Percentiles rank a stretch among this genome's conserved stretches.
These are phyloP conservation scores for Cordyceps cateniannulata DNA, from an alignment of 2,329 filamentous ascomycete species.

Conservation along the genomic window DNA sequence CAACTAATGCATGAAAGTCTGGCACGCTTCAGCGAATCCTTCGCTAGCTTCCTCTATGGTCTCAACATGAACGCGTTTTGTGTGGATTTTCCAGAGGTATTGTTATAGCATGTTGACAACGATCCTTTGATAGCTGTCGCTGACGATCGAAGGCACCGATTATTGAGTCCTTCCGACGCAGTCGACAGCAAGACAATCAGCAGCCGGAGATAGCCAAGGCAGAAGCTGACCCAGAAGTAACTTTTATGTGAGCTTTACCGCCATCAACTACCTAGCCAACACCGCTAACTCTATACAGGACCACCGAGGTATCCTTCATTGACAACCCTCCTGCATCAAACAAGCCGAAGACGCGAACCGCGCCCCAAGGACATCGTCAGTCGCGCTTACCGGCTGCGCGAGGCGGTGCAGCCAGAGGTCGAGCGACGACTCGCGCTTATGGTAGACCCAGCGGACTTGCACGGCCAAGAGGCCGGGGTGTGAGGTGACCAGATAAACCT, in stretches of 20 bases:
- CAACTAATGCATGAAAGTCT: constrained; percentile 96
- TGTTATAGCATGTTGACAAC: constrained; percentile 8
- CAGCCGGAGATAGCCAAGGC: constrained; percentile 20
- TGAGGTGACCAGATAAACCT: constrained; percentile 30
- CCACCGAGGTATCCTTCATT: constrained; percentile 85
- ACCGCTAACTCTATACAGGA: constrained; percentile 46
- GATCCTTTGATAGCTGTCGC: neutral
- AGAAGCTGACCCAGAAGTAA: constrained; percentile 61
- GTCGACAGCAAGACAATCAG: constrained; percentile 51
- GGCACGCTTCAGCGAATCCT: constrained; percentile 89
- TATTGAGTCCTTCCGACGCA: constrained; percentile 70
- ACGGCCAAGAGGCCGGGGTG: constrained; percentile 38
- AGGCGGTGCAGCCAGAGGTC: constrained; percentile 29
- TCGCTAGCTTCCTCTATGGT: constrained; percentile 90
- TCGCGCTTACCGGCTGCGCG: constrained; percentile 43
- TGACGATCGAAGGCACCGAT: constrained; percentile 60
- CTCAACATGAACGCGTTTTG: constrained; percentile 99
- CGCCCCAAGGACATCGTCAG: constrained; percentile 35
- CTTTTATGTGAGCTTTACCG: constrained; percentile 63
- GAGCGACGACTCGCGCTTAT: constrained; percentile 22
- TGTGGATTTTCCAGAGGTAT: constrained; percentile 91
- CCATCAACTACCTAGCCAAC: neutral
- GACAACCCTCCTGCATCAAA: constrained; percentile 66
- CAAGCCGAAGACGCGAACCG: constrained; percentile 41
- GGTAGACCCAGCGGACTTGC: constrained; percentile 40